Percentiles rank a stretch among this genome's conserved stretches.
Conservation (phyloP, 495 filamentous ascomycete species). For the Penicillium riverlandense region DNA sequence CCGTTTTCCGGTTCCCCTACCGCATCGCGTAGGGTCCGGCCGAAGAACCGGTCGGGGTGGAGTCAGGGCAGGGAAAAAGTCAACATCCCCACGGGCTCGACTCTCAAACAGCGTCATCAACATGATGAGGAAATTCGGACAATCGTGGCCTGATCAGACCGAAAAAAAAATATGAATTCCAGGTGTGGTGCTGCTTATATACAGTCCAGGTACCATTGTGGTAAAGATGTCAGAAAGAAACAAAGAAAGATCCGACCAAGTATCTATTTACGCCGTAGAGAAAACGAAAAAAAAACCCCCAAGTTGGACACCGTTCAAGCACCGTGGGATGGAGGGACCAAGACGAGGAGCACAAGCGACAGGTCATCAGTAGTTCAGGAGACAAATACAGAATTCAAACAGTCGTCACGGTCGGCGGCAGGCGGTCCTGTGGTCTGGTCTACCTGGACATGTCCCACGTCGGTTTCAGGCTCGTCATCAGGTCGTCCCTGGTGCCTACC, state of each 20-base stretch:
- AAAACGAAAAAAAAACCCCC: slow-evolving; percentile 1
- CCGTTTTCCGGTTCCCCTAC: no score
- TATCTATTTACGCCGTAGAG: neutral
- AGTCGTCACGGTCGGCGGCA: slow-evolving; percentile 20
- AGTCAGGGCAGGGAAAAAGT: no score
- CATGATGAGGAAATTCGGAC: no score
- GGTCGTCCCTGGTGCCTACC: slow-evolving; percentile 72
- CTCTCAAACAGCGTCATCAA: no score
- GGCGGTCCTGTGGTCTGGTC: slow-evolving; percentile 1
- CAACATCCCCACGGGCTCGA: no score
- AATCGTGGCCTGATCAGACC: neutral
- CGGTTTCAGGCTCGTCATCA: slow-evolving; percentile 66
- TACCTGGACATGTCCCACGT: slow-evolving; percentile 59
- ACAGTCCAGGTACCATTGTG: no score
- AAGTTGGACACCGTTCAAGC: neutral
- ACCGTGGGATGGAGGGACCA: neutral
- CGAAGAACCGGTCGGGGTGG: no score
- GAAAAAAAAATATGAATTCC: no score
- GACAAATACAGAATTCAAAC: neutral
- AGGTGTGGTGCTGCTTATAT: no score
- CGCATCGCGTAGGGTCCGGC: no score
- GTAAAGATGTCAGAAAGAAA: neutral
- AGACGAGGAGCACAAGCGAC: no score
- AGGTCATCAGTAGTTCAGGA: neutral
- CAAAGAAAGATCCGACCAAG: neutral